Evolutionary conservation across 805 yeast species (phyloP).

Genomic region (Monosporozyma aerobia): DNA sequence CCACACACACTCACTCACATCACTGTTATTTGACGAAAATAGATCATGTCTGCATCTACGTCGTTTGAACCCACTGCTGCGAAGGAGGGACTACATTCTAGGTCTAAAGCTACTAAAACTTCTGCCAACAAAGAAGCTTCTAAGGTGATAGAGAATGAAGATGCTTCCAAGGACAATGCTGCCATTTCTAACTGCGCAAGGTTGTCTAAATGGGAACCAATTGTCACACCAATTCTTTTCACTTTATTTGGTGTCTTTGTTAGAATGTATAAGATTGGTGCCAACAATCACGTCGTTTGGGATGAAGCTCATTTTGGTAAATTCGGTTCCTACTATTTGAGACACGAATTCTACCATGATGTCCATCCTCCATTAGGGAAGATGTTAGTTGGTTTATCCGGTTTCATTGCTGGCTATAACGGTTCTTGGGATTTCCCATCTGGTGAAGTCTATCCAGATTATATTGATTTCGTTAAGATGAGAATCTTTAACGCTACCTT

Average conservation of each 20-base stretch:
- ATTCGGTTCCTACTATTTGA: constrained; percentile 71
- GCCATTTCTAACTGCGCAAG: neutral
- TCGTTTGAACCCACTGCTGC: neutral
- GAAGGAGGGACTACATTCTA: neutral
- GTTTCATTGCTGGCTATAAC: constrained; percentile 67
- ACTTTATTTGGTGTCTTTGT: constrained; percentile 42
- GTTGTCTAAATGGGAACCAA: constrained; percentile 20
- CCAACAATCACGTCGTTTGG: constrained; percentile 61
- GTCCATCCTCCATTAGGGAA: constrained; percentile 86
- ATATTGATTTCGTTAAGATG: constrained; percentile 54
- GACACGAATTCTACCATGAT: constrained; percentile 76
- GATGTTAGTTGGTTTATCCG: constrained; percentile 70
- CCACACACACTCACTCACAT: neutral
- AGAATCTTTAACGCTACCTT: constrained; percentile 63
- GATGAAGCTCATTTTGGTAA: constrained; percentile 89
- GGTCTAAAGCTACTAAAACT: neutral
- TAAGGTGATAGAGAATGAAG: neutral
- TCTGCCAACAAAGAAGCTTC: neutral
- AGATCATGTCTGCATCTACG: neutral
- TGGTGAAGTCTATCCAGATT: constrained; percentile 56
- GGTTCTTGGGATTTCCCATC: constrained; percentile 69
- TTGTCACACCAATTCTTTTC: constrained; percentile 36
- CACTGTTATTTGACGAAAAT: too few species aligned
- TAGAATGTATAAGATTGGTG: constrained; percentile 51
- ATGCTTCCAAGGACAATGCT: neutral